Percentiles rank a stretch among this genome's conserved stretches.
Conservation (phyloP, 768 basidiomycete genomes). For the Tricholoma saponaceum region DNA sequence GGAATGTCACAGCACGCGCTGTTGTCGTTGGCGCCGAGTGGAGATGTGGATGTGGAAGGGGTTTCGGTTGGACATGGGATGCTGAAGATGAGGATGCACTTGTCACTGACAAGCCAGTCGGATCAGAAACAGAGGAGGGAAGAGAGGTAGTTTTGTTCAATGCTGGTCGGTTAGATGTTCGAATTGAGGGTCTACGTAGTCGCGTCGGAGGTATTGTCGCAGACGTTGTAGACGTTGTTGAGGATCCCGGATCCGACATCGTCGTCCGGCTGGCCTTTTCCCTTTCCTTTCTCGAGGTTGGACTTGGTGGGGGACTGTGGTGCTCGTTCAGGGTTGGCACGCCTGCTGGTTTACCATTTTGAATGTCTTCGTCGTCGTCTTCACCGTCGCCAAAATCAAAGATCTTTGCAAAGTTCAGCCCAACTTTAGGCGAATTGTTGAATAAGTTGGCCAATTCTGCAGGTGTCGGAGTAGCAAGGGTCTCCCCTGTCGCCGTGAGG, state of each 20-base stretch:
- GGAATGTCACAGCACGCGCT: conserved; percentile 15
- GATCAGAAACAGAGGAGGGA: conserved; percentile 37
- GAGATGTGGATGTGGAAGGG: conserved; percentile 42
- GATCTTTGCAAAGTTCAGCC: conserved; percentile 73
- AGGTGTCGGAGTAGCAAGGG: conserved; percentile 66
- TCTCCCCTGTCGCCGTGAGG: conserved; percentile 73
- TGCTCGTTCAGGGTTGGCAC: conserved; percentile 20
- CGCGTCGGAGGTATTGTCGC: conserved; percentile 36
- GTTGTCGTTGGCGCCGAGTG: conserved; percentile 12
- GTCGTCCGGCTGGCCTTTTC: conserved; percentile 18
- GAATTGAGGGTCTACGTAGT: conserved; percentile 54
- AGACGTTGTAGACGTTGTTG: conserved; percentile 13
- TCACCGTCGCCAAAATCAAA: conserved; percentile 61
- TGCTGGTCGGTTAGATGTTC: conserved; percentile 34
- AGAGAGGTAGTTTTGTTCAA: conserved; percentile 15
- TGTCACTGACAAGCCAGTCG: conserved; percentile 25
- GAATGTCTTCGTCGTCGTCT: conserved; percentile 23
- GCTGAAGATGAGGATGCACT: conserved; percentile 14
- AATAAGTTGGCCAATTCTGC: conserved; percentile 65
- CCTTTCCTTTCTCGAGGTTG: conserved; percentile 43
- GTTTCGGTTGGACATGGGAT: conserved; percentile 27
- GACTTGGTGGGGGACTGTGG: conserved; percentile 40
- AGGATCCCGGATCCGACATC: conserved; percentile 20
- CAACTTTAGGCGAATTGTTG: conserved; percentile 63
- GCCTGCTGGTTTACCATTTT: conserved; percentile 18